Percentiles rank a stretch among this genome's conserved stretches.
These are phyloP conservation scores for Daldinia grandis DNA, from an alignment of 495 filamentous ascomycete species.

Conservation along the genomic window DNA sequence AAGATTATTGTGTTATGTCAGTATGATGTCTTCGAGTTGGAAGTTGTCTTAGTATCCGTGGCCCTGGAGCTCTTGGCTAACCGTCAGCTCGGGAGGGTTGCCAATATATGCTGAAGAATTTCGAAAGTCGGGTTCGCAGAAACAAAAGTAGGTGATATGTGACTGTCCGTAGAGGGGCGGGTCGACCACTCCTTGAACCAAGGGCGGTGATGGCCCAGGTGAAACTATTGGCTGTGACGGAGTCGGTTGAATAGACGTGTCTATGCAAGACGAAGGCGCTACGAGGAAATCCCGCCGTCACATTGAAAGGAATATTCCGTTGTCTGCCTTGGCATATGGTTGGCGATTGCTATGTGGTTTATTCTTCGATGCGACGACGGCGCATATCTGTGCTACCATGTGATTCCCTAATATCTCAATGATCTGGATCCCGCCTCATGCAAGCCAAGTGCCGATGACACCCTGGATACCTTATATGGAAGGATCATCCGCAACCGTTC, in stretches of 20 bases:
- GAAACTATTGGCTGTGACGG: not conserved
- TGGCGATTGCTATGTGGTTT: not conserved
- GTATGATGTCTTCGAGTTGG: not conserved
- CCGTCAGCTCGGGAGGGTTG: not conserved
- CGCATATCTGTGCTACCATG: conserved; percentile 3
- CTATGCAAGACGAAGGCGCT: conserved; percentile 3
- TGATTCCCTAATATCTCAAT: not conserved
- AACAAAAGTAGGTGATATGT: conserved; percentile 1
- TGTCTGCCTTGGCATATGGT: not conserved
- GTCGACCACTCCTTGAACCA: not conserved
- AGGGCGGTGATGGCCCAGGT: not conserved
- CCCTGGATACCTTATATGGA: conserved; percentile 1
- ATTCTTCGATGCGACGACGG: not conserved
- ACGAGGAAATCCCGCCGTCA: conserved; percentile 3
- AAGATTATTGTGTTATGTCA: not conserved
- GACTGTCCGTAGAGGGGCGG: not conserved
- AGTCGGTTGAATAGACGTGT: conserved; percentile 1
- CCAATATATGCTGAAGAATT: conserved; percentile 2
- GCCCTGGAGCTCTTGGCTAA: not conserved
- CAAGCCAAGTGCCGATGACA: conserved; percentile 1
- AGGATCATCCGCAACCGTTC: not conserved
- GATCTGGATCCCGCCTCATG: conserved; percentile 5
- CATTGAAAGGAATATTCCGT: not conserved
- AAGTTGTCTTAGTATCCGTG: not conserved
- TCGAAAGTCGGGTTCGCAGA: not conserved